Base-by-base conservation (phyloP, 495 filamentous ascomycete genomes). In the Amniculicola lignicola region DNA sequence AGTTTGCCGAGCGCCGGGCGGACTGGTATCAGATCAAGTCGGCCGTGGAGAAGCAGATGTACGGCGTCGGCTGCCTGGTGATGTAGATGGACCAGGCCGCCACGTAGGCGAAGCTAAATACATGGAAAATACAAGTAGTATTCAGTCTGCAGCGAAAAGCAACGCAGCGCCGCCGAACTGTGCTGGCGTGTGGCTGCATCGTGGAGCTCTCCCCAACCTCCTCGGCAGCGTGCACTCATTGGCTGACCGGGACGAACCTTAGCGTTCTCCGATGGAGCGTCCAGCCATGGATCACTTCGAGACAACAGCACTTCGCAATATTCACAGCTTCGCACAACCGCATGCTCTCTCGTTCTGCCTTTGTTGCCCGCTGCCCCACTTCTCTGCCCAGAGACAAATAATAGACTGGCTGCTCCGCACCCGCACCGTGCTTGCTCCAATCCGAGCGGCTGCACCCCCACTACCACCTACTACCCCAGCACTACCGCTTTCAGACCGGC, bases 1-100 rank as follows among this genome's bases (percentile, higher is more conserved):
- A 96, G 74, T 99, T 93, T 73, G 94, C 91, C 11, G 89, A 95
- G 69, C 75, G 94, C 54, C 75, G 94, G 53, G 90, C 90, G 59
- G 94, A 99, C 70, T 99, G 94, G 94, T 94, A 86, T 67, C 76
- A 80, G 48, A 87, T 99, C 3, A 86, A 85, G 73, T 79, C 79
- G 53, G 82, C 89, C 49, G 91, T 99, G 18, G 94, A 99, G 77
- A 84, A 87, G 72, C 91, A 89, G 19, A 95, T 97, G 94, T 97
- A 96, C 77, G 94, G 94, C 40, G 78, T 93, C 72, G 94, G 95
- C 40, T 98, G 93, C 67, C 70, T 61, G 35, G 68, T 92, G 42
- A 96, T 97, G 90, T 96, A 76, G 79, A 61, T 23, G 14, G 22
- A 16, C 14, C 4, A 9, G 23, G 1, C 35, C 3, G 22, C 9